Evolutionary conservation across 495 filamentous ascomycete genomes (phyloP), one percentile per base, ranked within the genome.

Genomic region (Neohortaea acidophila): DNA sequence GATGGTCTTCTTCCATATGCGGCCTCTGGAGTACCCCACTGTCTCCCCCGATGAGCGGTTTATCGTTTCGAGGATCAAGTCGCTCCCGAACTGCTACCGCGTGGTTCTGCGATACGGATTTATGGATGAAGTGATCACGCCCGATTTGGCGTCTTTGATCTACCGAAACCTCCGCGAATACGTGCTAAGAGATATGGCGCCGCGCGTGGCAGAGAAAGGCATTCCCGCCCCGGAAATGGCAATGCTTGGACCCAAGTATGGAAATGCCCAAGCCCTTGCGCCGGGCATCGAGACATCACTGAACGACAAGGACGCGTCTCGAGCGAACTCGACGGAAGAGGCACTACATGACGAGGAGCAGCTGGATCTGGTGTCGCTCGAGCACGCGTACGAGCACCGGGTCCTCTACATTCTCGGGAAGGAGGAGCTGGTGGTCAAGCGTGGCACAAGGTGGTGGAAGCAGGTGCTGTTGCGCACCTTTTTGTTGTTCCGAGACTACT

Each of bases 401-500:
- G 65, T 79, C 27, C 55, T 78, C 19, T 80, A 81, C 46, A 63
- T 83, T n/a, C 60, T 81, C n/a, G 78, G 78, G 9, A 83, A 81
- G 51, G 77, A 81, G 46, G 67, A 80, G 59, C 68, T 81, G 66
- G 59, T 59, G 15, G 64, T 81, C 46, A 57, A 55, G 30, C 31
- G 41, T 4, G 54, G 54, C 4, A 63, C 59, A 11, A 59, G 62
- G 13, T 49, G 66, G 23, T 37, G 59, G 22, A 57, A 74, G 6
- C 61, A 48, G 20, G n/a, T 69, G 0, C 23, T 72, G 11, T 48
- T 81, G 39, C 58, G 51, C 26, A 53, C 63, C 0, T 83, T 81
- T 43, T 52, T 81, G 33, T 81, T 73, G 70, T 68, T 80, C 37
- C 49, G 78, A 24, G 75, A 79, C n/a, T 79, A 59, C 36, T 53